A percentile compares a stretch with the other conserved stretches of the same genome.
phyloP scores from a whole-genome alignment of 2,329 filamentous ascomycete species.

The Cladosporium sp. region DNA sequence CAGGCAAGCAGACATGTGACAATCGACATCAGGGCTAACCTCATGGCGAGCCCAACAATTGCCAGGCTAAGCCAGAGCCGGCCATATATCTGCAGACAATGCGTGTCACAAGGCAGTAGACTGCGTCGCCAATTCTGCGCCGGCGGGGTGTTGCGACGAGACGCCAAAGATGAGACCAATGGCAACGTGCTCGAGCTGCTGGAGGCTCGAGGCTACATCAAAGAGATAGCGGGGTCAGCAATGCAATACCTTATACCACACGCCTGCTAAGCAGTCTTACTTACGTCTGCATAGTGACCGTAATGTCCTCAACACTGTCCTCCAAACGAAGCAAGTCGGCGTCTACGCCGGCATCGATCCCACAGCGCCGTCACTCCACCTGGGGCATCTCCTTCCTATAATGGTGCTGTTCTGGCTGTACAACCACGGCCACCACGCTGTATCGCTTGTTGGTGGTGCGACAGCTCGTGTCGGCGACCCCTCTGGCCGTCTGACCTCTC shows the following conservation, averaged over 20 bases:
- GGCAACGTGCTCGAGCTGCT: constrained; percentile 57
- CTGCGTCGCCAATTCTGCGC: not conserved
- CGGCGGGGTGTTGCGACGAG: not conserved
- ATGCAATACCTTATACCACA: not conserved
- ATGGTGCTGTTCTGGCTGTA: constrained; percentile 87
- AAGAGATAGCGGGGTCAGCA: constrained; percentile 71
- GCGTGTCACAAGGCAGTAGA: not conserved
- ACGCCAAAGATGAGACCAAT: not conserved
- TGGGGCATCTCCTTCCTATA: constrained; percentile 76
- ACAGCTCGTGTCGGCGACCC: constrained; percentile 80
- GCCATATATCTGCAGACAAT: constrained; percentile 7
- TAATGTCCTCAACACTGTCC: constrained; percentile 60
- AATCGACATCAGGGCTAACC: not conserved
- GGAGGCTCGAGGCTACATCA: constrained; percentile 71
- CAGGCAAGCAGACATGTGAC: not conserved
- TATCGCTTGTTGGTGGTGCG: constrained; percentile 63
- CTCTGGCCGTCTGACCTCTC: constrained; percentile 65
- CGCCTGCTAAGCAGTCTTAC: not conserved
- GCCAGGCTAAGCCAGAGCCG: constrained; percentile 1
- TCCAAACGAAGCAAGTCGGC: constrained; percentile 66
- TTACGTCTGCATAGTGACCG: constrained; percentile 40
- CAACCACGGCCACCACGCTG: constrained; percentile 68
- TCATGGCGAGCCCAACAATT: not conserved
- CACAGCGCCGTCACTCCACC: constrained; percentile 74
- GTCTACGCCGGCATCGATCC: constrained; percentile 82